These are phyloP conservation scores for Quercus alba DNA, from an alignment of 306 rosid species.

Conservation along the genomic window DNA sequence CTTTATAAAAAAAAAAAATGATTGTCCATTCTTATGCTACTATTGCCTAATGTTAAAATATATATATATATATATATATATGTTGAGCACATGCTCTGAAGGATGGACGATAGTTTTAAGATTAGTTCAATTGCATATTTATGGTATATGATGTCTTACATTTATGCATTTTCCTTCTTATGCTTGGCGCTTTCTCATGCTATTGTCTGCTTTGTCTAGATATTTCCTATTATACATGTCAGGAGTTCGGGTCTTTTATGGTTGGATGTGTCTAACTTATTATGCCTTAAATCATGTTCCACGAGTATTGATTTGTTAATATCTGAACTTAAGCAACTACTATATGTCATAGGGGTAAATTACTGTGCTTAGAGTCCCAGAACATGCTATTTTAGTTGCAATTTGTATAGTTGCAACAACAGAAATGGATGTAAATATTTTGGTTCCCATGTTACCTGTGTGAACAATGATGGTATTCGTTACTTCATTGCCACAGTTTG, in stretches of 20 bases:
- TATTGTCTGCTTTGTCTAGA: not conserved
- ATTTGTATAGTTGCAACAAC: not conserved
- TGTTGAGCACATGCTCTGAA: not conserved
- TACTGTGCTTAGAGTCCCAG: not conserved
- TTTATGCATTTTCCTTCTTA: not conserved
- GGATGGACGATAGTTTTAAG: not conserved
- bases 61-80: no score
- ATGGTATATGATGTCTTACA: not conserved
- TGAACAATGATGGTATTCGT: not conserved
- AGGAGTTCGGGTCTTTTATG: not conserved
- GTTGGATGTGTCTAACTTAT: not conserved
- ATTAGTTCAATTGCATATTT: not conserved
- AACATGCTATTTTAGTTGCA: not conserved
- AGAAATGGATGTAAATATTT: not conserved
- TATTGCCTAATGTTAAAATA: no score
- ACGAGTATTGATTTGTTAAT: not conserved
- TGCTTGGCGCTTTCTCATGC: not conserved
- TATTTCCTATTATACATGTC: not conserved
- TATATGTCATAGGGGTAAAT: not conserved
- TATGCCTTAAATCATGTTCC: not conserved
- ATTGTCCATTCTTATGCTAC: not conserved
- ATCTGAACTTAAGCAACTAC: not conserved
- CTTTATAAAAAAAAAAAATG: not conserved
- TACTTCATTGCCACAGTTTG: not conserved
- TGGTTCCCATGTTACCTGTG: not conserved